Base-by-base conservation (phyloP, 495 filamentous ascomycete species). In the Podospora pseudopauciseta region DNA sequence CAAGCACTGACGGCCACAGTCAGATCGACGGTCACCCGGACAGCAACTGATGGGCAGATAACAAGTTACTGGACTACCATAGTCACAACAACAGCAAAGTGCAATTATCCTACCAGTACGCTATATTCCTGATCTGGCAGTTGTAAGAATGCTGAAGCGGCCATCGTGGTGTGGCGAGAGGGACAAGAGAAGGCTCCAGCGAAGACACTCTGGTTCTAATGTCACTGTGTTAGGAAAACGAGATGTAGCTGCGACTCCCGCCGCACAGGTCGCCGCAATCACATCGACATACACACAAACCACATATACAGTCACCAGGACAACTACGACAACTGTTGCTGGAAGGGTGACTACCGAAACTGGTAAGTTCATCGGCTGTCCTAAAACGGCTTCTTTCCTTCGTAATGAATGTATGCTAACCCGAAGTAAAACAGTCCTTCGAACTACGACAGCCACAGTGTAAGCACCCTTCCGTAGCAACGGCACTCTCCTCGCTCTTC, bases 231-330 rank as follows among this genome's bases (percentile, higher is more conserved):
- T 27, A 63, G 61, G 30, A 26, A 69, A 69, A 56, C 72, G 74
- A 58, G 71, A 74, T 1, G 67, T 68, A 4, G 71, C 67, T 7
- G 69, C 67, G 19, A 68, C 70, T 16, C 67, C 67, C 18, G 69
- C 68, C 53, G 77, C 71, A 7, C 72, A 76, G 11, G 70, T 78
- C 39, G 71, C 73, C 19, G 73, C 75, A 3, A 75, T 76, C 39
- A 81, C 77, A 5, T 76, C 78, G n/a, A 80, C 80, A 0, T 72
- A 75, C 59, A 82, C 79, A 18, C 74, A 82, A 54, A 80, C 80
- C 18, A 82, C 79, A 18, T 76, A 70, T 44, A 82, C 80, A 0
- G 74, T 81, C 20, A 82, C 79, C 9, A 78, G 73, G 55, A 81
- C 78, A 0, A 64, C 68, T 5, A 63, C 73, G 20, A 81, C 80